Evolutionary conservation across 345 rosid genomes (phyloP).

Genomic region (Syzygium aromaticum): DNA sequence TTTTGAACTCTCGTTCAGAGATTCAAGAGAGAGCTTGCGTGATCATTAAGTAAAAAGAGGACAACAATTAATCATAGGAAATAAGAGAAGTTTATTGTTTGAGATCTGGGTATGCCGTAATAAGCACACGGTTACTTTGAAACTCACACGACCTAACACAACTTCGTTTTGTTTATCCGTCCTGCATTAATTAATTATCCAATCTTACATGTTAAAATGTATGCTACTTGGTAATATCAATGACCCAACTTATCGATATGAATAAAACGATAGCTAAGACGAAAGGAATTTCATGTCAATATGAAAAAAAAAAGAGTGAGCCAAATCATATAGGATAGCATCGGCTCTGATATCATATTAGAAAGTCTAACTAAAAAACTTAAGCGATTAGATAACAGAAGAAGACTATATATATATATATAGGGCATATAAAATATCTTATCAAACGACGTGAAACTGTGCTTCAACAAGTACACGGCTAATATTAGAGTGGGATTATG

Average conservation of each 20-base stretch:
- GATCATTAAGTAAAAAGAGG: background rate
- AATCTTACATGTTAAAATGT: background rate
- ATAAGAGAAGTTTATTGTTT: background rate
- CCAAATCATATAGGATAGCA: no score
- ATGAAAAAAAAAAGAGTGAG: no score
- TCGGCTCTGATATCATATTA: no score
- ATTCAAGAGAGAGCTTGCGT: rapidly evolving
- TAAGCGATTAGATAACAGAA: no score
- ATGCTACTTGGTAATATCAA: background rate
- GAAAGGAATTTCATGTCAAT: background rate
- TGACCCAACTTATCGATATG: background rate
- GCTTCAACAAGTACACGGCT: background rate
- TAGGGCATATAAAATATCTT: rapidly evolving
- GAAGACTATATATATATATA: no score
- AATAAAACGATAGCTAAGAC: rapidly evolving
- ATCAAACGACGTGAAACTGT: rapidly evolving
- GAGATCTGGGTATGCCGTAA: rapidly evolving
- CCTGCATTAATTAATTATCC: background rate
- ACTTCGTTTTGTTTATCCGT: background rate
- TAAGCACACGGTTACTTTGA: background rate
- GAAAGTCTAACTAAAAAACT: no score
- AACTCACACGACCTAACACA: background rate
- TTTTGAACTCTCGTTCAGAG: background rate
- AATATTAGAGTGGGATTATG: rapidly evolving
- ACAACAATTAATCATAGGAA: rapidly evolving